Base-by-base conservation (phyloP, 2,329 filamentous ascomycete genomes). In the Stagonosporopsis rhizophila region DNA sequence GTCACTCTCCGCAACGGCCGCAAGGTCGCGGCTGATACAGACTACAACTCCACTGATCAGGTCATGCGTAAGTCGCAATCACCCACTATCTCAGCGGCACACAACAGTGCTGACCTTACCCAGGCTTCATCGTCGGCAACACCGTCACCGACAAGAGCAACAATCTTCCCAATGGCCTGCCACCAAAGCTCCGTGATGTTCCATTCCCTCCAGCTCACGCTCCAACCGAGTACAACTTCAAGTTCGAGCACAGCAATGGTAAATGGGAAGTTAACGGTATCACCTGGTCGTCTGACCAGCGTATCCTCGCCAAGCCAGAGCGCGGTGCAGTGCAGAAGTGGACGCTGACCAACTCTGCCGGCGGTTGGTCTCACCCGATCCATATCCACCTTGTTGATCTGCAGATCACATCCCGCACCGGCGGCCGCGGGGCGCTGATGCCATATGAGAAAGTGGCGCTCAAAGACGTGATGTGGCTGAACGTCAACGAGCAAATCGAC, bases 351-450 rank as follows among this genome's bases (percentile, higher is more conserved):
- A 86, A 87, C 67, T 74, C 70, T 23, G 77, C 75, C 6, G 82
- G 81, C n/a, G 80, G 79, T 20, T 83, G 81, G 73, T 78, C 79
- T 2, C 84, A 86, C 60, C 84, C 83, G 0, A 72, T 79, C 25
- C 85, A 87, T 69, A 80, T 87, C 44, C 85, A 87, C 63, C 76
- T 87, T 1, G 79, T 87, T 50, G 84, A 86, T 63, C 82, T 87
- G 70, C 79, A 82, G 53, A 78, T 87, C 42, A 64, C 85, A 17
- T 75, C 73, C 4, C 81, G 84, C n/a, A 78, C 68, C 0, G 80
- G 80, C 6, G 77, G 77, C 6, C 71, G 74, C 5, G 64, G 68
- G 6, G 65, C 69, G 12, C 78, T 85, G 4, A 70, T 79, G 52
- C 76, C 80, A 0, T 86, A 87, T 62, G 84, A 87, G 69, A 75